Conservation (phyloP, 202 grass and related monocot species). For the Bolboschoenoplectus hybrid region DNA sequence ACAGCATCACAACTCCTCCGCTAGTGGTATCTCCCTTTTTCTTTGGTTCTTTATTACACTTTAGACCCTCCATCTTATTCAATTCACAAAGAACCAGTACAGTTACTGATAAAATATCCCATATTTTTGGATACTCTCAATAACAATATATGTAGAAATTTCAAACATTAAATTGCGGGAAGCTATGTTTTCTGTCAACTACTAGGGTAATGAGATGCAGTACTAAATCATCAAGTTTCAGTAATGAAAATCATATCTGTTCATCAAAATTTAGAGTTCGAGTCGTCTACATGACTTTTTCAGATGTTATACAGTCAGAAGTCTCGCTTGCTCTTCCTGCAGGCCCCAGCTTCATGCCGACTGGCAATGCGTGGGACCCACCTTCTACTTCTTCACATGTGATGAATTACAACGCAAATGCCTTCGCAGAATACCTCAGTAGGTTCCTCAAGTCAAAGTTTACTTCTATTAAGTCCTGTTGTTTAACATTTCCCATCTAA, state of each 20-base stretch:
- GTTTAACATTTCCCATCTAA: not conserved
- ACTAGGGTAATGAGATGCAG: not conserved
- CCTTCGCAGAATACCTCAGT: conserved; percentile 40
- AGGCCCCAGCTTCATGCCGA: conserved; percentile 36
- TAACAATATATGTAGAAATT: not conserved
- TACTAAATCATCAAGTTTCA: not conserved
- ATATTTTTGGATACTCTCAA: not conserved
- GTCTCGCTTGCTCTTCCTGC: conserved; percentile 26
- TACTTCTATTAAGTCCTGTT: conserved; percentile 5
- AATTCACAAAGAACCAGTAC: conserved; percentile 15
- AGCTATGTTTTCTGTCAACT: not conserved
- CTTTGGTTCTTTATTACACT: conserved; percentile 22
- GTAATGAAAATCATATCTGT: not conserved
- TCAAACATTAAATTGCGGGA: not conserved
- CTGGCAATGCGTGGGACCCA: conserved; percentile 36
- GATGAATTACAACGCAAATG: conserved; percentile 35
- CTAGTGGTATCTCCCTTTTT: conserved; percentile 26
- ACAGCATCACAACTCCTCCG: conserved; percentile 33
- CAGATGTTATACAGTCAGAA: conserved; percentile 41
- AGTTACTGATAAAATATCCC: not conserved
- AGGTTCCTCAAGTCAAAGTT: conserved; percentile 27
- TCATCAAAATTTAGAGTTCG: not conserved
- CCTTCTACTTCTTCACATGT: conserved; percentile 36
- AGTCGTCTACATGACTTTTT: conserved; percentile 2
- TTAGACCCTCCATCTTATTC: conserved; percentile 5